Percentiles rank a stretch among this genome's conserved stretches.
phyloP scores from a whole-genome alignment of 2,329 filamentous ascomycete genomes.

The Hypoxylon rubiginosum region DNA sequence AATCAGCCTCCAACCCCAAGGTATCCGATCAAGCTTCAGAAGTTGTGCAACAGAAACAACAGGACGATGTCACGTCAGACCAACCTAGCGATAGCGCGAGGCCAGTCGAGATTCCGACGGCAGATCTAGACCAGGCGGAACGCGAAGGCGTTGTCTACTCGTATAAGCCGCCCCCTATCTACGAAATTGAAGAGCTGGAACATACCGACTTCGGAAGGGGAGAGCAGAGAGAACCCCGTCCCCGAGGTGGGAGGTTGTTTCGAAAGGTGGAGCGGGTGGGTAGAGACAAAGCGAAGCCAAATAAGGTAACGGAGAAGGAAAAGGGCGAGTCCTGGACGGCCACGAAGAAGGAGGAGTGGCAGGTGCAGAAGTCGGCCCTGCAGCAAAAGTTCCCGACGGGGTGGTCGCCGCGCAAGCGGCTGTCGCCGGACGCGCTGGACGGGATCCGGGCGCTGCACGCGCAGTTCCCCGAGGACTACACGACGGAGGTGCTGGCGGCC shows the following conservation, averaged over 20 bases:
- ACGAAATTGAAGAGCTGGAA: background rate
- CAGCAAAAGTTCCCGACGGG: constrained; percentile 83
- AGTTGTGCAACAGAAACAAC: constrained; percentile 2
- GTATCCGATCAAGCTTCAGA: constrained; percentile 7
- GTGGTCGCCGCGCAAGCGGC: constrained; percentile 86
- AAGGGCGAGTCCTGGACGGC: constrained; percentile 29
- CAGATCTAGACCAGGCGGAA: constrained; percentile 42
- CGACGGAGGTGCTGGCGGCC: constrained; percentile 77
- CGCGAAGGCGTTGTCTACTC: constrained; percentile 46
- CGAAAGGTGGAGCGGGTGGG: constrained; percentile 2
- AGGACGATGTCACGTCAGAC: constrained; percentile 20
- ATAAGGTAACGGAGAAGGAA: constrained; percentile 40
- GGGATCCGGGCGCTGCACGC: constrained; percentile 87
- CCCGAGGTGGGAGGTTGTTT: background rate
- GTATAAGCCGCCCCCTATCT: constrained; percentile 25
- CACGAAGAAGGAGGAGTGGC: constrained; percentile 70
- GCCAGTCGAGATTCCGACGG: constrained; percentile 27
- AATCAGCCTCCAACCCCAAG: constrained; percentile 5
- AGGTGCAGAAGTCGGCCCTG: constrained; percentile 79
- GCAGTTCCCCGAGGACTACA: constrained; percentile 82
- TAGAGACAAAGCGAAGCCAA: constrained; percentile 43
- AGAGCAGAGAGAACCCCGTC: background rate
- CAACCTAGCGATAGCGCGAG: background rate
- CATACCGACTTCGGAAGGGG: background rate
- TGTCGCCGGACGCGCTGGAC: constrained; percentile 93